Percentiles rank a stretch among this genome's conserved stretches.
Conservation (phyloP, 495 filamentous ascomycete genomes). For the Penicillium odoratum region DNA sequence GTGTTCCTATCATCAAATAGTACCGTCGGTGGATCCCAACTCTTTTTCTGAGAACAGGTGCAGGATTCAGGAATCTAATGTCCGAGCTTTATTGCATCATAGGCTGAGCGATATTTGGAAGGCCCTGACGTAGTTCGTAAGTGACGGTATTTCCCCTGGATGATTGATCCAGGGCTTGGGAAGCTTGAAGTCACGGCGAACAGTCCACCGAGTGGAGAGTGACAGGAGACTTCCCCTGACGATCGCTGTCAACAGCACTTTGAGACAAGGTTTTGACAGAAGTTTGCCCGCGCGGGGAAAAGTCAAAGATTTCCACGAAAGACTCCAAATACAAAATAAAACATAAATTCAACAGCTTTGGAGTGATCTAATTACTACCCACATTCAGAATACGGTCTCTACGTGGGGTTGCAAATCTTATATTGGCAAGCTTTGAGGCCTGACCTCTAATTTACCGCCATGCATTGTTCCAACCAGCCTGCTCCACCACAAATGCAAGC, state of each 20-base stretch:
- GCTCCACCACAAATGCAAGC: conserved; percentile 15
- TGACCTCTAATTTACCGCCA: conserved; percentile 10
- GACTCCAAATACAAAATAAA: not conserved
- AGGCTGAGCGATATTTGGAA: not conserved
- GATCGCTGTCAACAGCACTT: not conserved
- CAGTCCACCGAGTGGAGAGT: not conserved
- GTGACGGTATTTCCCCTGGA: not conserved
- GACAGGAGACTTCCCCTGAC: not conserved
- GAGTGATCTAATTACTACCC: no score
- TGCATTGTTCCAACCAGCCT: conserved; percentile 16
- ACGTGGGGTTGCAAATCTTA: not conserved
- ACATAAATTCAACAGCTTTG: not conserved
- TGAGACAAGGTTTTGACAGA: not conserved
- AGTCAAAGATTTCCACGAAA: not conserved
- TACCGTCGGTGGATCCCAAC: not conserved
- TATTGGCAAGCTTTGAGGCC: not conserved
- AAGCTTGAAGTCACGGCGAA: not conserved
- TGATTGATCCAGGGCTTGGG: not conserved
- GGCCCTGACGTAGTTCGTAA: not conserved
- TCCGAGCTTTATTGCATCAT: not conserved
- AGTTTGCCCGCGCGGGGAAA: not conserved
- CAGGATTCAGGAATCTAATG: not conserved
- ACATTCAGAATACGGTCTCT: not conserved
- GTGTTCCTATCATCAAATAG: conserved; percentile 4
- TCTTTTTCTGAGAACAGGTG: not conserved